These are phyloP conservation scores for Xenosphaeropsis pyriputrescens DNA, from an alignment of 2,329 filamentous ascomycete genomes.

Conservation along the genomic window DNA sequence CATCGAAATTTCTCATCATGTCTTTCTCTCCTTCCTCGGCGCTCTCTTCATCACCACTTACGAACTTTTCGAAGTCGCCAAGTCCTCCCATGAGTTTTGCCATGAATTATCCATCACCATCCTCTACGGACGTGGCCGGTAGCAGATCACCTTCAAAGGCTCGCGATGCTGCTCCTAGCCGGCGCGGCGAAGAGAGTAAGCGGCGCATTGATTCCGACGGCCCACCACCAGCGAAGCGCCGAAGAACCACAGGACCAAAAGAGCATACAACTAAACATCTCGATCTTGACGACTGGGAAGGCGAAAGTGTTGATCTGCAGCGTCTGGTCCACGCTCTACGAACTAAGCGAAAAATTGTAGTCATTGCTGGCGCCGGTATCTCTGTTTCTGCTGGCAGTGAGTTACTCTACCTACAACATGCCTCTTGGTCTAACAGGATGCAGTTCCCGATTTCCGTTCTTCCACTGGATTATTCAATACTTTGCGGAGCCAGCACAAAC, in stretches of 20 bases:
- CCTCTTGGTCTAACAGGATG: conserved; percentile 6
- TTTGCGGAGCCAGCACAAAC: conserved; percentile 71
- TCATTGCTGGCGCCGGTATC: conserved; percentile 91
- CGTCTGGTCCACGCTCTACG: conserved; percentile 61
- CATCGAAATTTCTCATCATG: conserved; percentile 1
- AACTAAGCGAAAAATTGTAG: conserved; percentile 90
- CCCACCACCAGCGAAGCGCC: conserved; percentile 60
- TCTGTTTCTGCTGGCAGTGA: conserved; percentile 87
- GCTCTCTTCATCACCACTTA: conserved; percentile 18
- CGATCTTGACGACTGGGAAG: conserved; percentile 36
- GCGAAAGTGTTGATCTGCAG: conserved; percentile 38
- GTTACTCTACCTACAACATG: conserved; percentile 18
- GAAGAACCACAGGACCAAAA: conserved; percentile 47
- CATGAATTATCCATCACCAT: conserved; percentile 15
- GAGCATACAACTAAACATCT: conserved; percentile 72
- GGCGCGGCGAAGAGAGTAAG: conserved; percentile 1
- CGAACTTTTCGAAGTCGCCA: conserved; percentile 20
- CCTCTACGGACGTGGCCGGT: conserved; percentile 13
- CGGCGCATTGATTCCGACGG: conserved; percentile 28
- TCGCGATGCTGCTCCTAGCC: conserved; percentile 7
- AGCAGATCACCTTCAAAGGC: conserved; percentile 7
- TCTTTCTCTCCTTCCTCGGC: neutral
- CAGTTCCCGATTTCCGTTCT: conserved; percentile 92
- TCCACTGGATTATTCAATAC: conserved; percentile 79
- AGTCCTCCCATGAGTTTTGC: conserved; percentile 7